Percentiles rank a stretch among this genome's conserved stretches.
These are phyloP conservation scores for Purpureocillium lavendulum DNA, from an alignment of 2,329 filamentous ascomycete species.

Conservation along the genomic window DNA sequence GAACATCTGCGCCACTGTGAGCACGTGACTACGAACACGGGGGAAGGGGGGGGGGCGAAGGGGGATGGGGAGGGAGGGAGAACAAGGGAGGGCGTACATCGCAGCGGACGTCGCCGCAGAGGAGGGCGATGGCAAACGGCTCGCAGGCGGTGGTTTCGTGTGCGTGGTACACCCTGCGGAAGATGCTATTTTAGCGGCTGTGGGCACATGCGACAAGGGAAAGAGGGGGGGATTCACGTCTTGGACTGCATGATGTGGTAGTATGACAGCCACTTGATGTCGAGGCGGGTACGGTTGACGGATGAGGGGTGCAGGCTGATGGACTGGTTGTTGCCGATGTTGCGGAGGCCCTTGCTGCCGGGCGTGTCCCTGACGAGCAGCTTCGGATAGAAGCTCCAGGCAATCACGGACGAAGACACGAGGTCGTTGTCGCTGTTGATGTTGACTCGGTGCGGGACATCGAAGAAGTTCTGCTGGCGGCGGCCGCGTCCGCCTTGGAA, in stretches of 20 bases:
- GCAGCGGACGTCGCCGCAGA: conserved; percentile 84
- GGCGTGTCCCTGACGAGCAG: conserved; percentile 69
- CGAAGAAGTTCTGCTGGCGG: conserved; percentile 67
- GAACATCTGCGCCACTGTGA: conserved; percentile 52
- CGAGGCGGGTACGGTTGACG: conserved; percentile 67
- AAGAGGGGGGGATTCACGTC: conserved; percentile 38
- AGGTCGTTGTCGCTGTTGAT: conserved; percentile 72
- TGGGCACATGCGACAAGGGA: background rate
- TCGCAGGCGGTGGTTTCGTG: conserved; percentile 80
- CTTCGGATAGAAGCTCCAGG: conserved; percentile 94
- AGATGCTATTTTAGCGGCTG: conserved; percentile 3
- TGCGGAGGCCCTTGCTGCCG: conserved; percentile 70
- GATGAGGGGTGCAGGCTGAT: conserved; percentile 83
- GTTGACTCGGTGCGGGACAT: conserved; percentile 69
- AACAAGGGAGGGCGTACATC: conserved; percentile 46
- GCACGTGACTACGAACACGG: background rate
- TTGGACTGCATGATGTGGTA: conserved; percentile 96
- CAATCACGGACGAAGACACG: conserved; percentile 72
- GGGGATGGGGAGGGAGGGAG: background rate
- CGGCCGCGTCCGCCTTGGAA: conserved; percentile 43
- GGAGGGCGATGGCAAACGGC: conserved; percentile 71
- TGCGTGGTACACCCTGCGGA: conserved; percentile 69
- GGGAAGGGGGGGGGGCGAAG: background rate
- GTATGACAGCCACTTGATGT: conserved; percentile 79
- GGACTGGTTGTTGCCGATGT: conserved; percentile 85